Evolutionary conservation across 495 filamentous ascomycete genomes (phyloP), one percentile per base, ranked within the genome.

Genomic region (Hypoxylon cercidicola): DNA sequence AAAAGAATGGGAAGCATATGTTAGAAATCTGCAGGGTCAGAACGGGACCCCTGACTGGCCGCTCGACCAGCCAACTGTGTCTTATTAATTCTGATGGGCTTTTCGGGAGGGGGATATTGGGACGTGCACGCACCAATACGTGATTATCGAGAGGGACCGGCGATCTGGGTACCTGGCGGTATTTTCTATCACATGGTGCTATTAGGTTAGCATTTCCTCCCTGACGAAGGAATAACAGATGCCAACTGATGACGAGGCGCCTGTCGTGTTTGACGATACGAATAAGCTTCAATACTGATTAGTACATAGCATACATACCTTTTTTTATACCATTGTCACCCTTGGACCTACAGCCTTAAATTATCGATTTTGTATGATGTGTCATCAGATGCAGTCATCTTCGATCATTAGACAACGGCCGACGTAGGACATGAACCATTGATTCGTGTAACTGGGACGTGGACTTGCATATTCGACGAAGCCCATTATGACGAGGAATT

Each of bases 1-100:
- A 25, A 55, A 49, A 35, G n/a, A 51, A 19, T 57, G 46, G 49
- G 47, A 60, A 60, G 41, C 37, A 60, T 30, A 64, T 60, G 49
- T 59, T 59, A 32, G 64, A 68, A 68, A 60, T 68, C 64, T 68
- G 64, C 59, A 68, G 60, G 59, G 54, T 56, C 64, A 41, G 43
- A 6, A 63, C 20, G 47, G 48, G 48, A 34, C 35, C 50, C 49
- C 43, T 63, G 43, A 49, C 30, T 55, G 43, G 54, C 21, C 46
- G n/a, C 16, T 62, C 35, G 45, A 62, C 49, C 49, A 63, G 43
- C 59, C 54, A 68, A 55, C 48, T 46, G 39, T 47, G 21, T 63
- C 55, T 62, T 62, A 59, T 59, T 59, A 52, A 23, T 50, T 50
- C 16, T 45, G 23, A 62, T 45, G 45, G 45, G 52, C 9, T 39